Percentiles rank a stretch among this genome's conserved stretches.
Evolutionary conservation across 2,329 filamentous ascomycete genomes (phyloP).

Genomic region (Fusarium austroafricanum): DNA sequence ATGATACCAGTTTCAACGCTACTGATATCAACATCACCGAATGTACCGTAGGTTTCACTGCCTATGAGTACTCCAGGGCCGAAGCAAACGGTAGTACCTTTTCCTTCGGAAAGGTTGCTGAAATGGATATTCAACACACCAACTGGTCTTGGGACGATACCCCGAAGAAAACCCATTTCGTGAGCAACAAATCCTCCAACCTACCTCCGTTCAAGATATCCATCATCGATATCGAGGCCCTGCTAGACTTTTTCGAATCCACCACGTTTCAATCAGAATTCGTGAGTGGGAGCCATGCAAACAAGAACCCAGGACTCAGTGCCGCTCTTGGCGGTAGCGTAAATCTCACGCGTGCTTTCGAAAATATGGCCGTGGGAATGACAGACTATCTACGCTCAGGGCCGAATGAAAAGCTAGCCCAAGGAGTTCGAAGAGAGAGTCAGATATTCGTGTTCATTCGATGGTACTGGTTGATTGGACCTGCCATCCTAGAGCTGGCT

Average conservation of each 20-base stretch:
- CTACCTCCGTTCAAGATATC: not conserved
- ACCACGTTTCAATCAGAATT: not conserved
- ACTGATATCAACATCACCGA: not conserved
- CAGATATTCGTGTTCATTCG: not conserved
- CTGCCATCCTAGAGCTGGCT: not conserved
- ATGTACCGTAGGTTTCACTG: not conserved
- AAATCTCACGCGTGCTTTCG: not conserved
- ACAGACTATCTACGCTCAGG: not conserved
- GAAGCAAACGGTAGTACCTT: not conserved
- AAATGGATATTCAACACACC: not conserved
- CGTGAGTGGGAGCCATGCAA: fast-evolving
- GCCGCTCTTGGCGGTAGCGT: not conserved
- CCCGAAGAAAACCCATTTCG: not conserved
- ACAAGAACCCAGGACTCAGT: not conserved
- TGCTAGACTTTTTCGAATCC: not conserved
- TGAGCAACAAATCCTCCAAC: not conserved
- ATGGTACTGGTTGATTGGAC: not conserved
- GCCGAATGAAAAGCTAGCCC: not conserved
- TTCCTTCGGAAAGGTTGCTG: not conserved
- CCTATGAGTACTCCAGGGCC: not conserved
- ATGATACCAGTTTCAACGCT: no score
- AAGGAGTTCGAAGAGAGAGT: not conserved
- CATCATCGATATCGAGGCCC: not conserved
- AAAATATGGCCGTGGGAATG: not conserved
- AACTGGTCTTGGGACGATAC: not conserved